Conservation (phyloP, 345 rosid genomes). For the Salix purpurea region DNA sequence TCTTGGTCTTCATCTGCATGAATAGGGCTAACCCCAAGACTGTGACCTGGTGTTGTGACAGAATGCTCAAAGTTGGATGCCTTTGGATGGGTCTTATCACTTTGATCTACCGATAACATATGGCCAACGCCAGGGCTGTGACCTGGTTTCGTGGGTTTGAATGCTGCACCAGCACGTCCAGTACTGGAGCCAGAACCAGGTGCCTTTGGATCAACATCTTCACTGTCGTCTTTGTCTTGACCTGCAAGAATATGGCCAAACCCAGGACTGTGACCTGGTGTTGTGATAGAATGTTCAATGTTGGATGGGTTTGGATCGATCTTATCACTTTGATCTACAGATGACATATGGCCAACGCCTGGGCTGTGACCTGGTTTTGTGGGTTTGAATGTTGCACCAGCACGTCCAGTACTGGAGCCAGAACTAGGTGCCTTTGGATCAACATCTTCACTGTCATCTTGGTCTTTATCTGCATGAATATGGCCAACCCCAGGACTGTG, state of each 20-base stretch:
- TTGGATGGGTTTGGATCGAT: neutral
- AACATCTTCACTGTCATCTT: neutral
- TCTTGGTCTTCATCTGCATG: too few relatives aligned
- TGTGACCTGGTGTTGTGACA: too few relatives aligned
- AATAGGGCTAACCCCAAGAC: too few relatives aligned
- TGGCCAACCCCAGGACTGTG: neutral
- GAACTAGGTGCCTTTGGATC: neutral
- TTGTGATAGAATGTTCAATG: neutral
- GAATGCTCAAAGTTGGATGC: too few relatives aligned
- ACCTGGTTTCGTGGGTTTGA: constrained; percentile 37
- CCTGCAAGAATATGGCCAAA: neutral
- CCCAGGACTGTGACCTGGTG: constrained; percentile 34
- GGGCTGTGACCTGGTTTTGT: constrained; percentile 48
- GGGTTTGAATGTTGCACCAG: constrained; percentile 12
- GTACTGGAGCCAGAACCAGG: too few relatives aligned
- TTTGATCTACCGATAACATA: neutral
- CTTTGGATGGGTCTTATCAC: neutral
- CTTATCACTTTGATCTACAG: neutral
- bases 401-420: neutral
- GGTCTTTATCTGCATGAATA: too few relatives aligned
- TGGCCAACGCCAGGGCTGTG: constrained; percentile 49
- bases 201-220: too few relatives aligned
- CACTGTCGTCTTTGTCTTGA: neutral
- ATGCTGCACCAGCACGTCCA: neutral
- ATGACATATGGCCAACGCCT: constrained; percentile 39